Evolutionary conservation across 2,329 filamentous ascomycete genomes (phyloP).

Genomic region (Aureobasidium sp.): DNA sequence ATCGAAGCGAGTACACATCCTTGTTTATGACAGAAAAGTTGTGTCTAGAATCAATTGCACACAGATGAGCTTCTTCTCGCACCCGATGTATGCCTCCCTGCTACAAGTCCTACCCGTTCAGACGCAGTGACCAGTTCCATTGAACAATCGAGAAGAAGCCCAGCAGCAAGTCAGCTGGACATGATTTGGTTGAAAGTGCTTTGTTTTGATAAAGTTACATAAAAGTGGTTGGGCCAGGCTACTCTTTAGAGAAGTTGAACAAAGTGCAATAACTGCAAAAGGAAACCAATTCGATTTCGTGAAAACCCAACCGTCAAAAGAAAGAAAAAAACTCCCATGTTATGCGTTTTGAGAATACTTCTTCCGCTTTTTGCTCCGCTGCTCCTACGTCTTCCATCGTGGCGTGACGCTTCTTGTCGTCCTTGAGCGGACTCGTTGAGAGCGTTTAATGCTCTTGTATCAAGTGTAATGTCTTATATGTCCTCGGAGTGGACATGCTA

Average conservation of each 20-base stretch:
- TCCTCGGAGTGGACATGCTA: not conserved
- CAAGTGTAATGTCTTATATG: not conserved
- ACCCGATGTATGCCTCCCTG: too few species aligned
- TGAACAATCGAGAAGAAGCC: too few species aligned
- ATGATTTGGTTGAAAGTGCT: not conserved
- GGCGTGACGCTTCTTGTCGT: not conserved
- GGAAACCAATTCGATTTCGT: constrained; percentile 1
- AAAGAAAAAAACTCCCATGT: not conserved
- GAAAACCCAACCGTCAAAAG: not conserved
- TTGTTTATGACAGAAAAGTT: too few species aligned
- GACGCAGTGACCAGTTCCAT: not conserved
- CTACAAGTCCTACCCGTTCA: too few species aligned
- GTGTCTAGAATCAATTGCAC: too few species aligned
- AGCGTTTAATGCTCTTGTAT: not conserved
- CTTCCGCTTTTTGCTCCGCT: not conserved
- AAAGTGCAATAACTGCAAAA: not conserved
- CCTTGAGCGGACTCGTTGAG: not conserved
- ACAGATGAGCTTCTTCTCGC: too few species aligned
- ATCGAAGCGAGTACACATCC: too few species aligned
- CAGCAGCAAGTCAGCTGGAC: not conserved
- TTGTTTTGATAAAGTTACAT: constrained; percentile 5
- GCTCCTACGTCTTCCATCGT: not conserved
- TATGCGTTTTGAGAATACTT: not conserved
- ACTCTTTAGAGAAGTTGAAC: not conserved
- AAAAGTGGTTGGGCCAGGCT: not conserved